Percentiles rank a stretch among this genome's conserved stretches.
phyloP scores from a whole-genome alignment of 352 stramenopile genomes.

The Phytopythium mirpurense region DNA sequence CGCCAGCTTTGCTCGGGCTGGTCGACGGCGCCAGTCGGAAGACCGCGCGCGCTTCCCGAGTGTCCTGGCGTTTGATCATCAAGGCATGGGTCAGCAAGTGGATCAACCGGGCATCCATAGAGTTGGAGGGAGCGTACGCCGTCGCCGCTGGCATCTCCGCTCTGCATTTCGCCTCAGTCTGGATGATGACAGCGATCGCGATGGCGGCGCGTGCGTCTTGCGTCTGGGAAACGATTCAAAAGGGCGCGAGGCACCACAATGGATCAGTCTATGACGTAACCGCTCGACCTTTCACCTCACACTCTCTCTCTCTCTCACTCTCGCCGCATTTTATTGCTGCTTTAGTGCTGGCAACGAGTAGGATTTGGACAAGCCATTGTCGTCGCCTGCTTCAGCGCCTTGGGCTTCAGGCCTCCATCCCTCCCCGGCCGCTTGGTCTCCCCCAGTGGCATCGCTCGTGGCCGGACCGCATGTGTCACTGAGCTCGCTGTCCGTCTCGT shows the following conservation, averaged over 20 bases:
- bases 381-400: slow-evolving; percentile 7
- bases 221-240: no score
- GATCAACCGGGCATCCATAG: not conserved
- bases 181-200: not conserved
- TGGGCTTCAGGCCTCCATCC: slow-evolving; percentile 32
- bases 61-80: not conserved
- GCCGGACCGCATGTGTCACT: not conserved
- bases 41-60: slow-evolving; percentile 6
- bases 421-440: not conserved
- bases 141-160: not conserved
- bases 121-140: not conserved
- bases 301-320: no score
- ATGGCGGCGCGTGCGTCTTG: not conserved
- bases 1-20: slow-evolving; percentile 40
- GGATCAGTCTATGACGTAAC: slow-evolving; percentile 6
- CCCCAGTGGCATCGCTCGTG: not conserved
- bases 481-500: slow-evolving; percentile 3
- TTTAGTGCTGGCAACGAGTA: slow-evolving; percentile 47
- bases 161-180: not conserved
- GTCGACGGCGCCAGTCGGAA: slow-evolving; percentile 47
- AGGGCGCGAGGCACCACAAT: slow-evolving; percentile 10
- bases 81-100: not conserved
- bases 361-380: slow-evolving; percentile 34
- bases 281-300: slow-evolving; percentile 1
- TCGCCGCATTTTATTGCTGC: slow-evolving; percentile 39